Conservation (phyloP, 345 rosid species). For the Psidium guajava region DNA sequence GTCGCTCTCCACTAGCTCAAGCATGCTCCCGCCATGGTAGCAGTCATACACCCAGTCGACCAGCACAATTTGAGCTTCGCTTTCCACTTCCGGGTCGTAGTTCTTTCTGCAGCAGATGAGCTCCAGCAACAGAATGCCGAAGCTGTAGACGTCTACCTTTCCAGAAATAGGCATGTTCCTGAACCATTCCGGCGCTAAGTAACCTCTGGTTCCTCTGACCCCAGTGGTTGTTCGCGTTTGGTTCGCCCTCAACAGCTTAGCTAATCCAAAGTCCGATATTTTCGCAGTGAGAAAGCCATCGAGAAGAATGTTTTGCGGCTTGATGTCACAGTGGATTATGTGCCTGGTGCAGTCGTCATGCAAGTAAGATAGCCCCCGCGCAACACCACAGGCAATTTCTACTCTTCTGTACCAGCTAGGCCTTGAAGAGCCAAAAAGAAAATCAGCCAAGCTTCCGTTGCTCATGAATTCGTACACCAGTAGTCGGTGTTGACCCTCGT, state of each 20-base stretch:
- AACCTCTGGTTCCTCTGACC: constrained; percentile 2
- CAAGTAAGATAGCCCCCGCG: constrained; percentile 11
- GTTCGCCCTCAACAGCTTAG: background rate
- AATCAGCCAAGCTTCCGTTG: constrained; percentile 9
- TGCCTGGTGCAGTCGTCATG: constrained; percentile 10
- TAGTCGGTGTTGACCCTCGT: constrained; percentile 9
- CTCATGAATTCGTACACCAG: constrained; percentile 20
- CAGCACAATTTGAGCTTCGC: background rate
- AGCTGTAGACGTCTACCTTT: constrained; percentile 25
- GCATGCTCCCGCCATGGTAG: background rate
- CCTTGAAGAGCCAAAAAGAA: constrained; percentile 3
- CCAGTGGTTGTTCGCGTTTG: constrained; percentile 3
- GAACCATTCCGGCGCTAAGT: constrained; percentile 11
- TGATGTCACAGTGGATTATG: constrained; percentile 9
- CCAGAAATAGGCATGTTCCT: constrained; percentile 2
- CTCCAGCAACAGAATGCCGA: constrained; percentile 12
- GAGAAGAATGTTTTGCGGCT: constrained; percentile 8
- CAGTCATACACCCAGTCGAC: background rate
- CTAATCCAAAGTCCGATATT: constrained; percentile 8
- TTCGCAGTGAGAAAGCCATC: background rate
- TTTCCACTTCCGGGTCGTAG: background rate
- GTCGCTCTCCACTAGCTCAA: background rate
- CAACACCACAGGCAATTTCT: constrained; percentile 8
- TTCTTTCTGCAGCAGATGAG: constrained; percentile 6
- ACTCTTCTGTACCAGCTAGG: constrained; percentile 10